A percentile compares a stretch with the other conserved stretches of the same genome.
These are phyloP conservation scores for Phytophthora citrophthora DNA, from an alignment of 352 stramenopile species.

Conservation along the genomic window DNA sequence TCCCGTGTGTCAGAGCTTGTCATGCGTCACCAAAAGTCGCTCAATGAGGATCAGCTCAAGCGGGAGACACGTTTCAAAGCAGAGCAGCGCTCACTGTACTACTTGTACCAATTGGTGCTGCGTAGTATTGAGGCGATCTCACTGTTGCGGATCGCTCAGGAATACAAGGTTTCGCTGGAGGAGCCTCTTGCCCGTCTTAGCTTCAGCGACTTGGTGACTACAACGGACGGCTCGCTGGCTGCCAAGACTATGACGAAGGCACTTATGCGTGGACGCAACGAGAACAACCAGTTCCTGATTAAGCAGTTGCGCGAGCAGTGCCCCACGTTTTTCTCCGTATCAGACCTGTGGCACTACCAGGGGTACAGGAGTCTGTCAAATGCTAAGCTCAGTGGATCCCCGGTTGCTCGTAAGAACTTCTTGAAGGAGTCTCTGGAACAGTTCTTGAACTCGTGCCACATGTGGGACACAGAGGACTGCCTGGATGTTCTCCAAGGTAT, in stretches of 20 bases:
- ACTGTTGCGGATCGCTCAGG: conserved; percentile 63
- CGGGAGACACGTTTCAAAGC: conserved; percentile 81
- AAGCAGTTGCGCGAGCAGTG: conserved; percentile 87
- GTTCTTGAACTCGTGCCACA: conserved; percentile 84
- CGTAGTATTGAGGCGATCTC: conserved; percentile 85
- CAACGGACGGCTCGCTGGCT: conserved; percentile 58
- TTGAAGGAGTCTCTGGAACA: conserved; percentile 78
- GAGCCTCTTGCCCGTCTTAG: conserved; percentile 66
- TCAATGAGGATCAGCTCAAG: conserved; percentile 76
- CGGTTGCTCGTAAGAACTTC: conserved; percentile 65
- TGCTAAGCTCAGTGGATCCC: conserved; percentile 72
- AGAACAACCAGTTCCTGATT: conserved; percentile 84
- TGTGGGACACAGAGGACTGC: conserved; percentile 85
- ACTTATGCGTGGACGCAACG: conserved; percentile 77
- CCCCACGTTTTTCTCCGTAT: conserved; percentile 83
- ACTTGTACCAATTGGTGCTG: conserved; percentile 78
- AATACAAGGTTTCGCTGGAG: conserved; percentile 76
- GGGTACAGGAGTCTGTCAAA: conserved; percentile 85
- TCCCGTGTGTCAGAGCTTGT: conserved; percentile 73
- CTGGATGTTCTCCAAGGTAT: conserved; percentile 80
- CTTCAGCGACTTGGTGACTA: conserved; percentile 83
- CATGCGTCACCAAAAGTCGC: conserved; percentile 72
- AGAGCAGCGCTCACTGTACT: conserved; percentile 84
- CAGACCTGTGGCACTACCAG: conserved; percentile 85
- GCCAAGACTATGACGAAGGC: conserved; percentile 83